phyloP scores from a whole-genome alignment of 108 stramenopile genomes.

The Mediolabrus comicus region DNA sequence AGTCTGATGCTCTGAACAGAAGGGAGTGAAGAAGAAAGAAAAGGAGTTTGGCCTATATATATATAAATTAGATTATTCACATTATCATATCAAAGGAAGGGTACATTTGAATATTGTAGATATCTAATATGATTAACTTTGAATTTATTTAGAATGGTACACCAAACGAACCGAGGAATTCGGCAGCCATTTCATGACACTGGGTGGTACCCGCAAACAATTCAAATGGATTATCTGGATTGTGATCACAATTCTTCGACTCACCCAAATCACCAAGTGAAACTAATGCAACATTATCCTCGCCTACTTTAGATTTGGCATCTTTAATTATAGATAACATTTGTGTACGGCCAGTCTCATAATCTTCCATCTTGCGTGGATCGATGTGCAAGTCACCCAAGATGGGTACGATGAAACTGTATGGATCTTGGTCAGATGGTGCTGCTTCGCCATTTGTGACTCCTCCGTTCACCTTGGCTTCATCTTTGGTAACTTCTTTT shows the following conservation, averaged over 20 bases:
- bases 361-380: conserved; percentile 79
- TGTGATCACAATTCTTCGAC: conserved; percentile 36
- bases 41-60: no score
- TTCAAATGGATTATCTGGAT: conserved; percentile 42
- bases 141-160: no score
- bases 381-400: conserved; percentile 88
- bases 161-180: conserved; percentile 63
- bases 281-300: conserved; percentile 38
- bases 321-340: conserved; percentile 59
- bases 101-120: no score
- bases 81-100: no score
- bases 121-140: no score
- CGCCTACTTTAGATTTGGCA: conserved; percentile 54
- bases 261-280: conserved; percentile 56
- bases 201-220: conserved; percentile 66
- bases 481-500: no score
- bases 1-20: no score
- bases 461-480: background rate
- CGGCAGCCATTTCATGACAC: conserved; percentile 64
- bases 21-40: no score
- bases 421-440: background rate
- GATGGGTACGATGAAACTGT: conserved; percentile 15
- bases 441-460: background rate
- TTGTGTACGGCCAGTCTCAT: conserved; percentile 46
- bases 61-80: no score